A percentile compares a stretch with the other conserved stretches of the same genome.
phyloP scores from a whole-genome alignment of 2,329 filamentous ascomycete species.

The Penicillium decumbens region DNA sequence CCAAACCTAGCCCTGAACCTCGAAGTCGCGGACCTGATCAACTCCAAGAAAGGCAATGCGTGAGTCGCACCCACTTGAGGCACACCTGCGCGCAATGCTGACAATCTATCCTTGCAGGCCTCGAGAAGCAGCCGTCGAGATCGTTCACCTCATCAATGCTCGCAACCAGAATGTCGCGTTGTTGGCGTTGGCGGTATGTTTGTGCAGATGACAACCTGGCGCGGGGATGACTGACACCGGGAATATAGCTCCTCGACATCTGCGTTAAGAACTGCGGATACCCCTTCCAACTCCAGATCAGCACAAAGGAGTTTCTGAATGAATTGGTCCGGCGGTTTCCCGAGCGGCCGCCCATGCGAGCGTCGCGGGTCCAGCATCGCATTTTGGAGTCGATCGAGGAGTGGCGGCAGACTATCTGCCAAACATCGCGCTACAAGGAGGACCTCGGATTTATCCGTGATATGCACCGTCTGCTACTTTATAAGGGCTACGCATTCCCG shows the following conservation, averaged over 20 bases:
- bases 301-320: constrained; percentile 98
- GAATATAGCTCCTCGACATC: constrained; percentile 75
- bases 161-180: constrained; percentile 93
- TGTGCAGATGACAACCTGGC: constrained; percentile 8
- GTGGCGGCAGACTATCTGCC: constrained; percentile 97
- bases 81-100: constrained; percentile 19
- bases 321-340: constrained; percentile 95
- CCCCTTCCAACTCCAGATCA: constrained; percentile 96
- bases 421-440: constrained; percentile 95
- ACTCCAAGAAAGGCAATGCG: constrained; percentile 92
- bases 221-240: constrained; percentile 9
- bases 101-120: constrained; percentile 50
- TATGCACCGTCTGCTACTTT: constrained; percentile 92
- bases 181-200: constrained; percentile 67
- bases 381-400: constrained; percentile 97
- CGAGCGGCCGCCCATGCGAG: constrained; percentile 80
- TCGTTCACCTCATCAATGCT: constrained; percentile 92
- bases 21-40: constrained; percentile 94
- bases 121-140: constrained; percentile 87
- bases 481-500: constrained; percentile 95
- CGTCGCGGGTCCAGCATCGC: constrained; percentile 81
- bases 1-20: constrained; percentile 94
- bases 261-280: constrained; percentile 99
- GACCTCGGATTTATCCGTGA: constrained; percentile 93
- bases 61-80: constrained; percentile 36